Evolutionary conservation across 768 basidiomycete genomes (phyloP).

Genomic region (Termitomyces sp.): DNA sequence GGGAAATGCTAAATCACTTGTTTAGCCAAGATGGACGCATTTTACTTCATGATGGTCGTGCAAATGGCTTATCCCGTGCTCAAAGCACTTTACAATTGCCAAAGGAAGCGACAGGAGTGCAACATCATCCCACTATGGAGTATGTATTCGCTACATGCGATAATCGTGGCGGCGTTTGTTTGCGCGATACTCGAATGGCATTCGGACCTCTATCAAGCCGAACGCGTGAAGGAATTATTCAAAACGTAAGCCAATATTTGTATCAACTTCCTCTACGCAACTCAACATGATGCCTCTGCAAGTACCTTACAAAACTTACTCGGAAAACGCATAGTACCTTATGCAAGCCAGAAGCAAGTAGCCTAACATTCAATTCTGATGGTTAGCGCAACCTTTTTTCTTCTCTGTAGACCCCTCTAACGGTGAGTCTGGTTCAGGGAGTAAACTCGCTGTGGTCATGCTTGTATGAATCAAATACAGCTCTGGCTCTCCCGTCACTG

Average conservation of each 20-base stretch:
- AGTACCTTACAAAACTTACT: constrained; percentile 42
- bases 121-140: constrained; percentile 64
- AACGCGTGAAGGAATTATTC: constrained; percentile 50
- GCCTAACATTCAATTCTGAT: constrained; percentile 61
- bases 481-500: neutral
- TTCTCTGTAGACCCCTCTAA: neutral
- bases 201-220: constrained; percentile 50
- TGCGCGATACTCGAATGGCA: constrained; percentile 71
- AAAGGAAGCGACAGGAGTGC: constrained; percentile 57
- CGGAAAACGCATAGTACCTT: constrained; percentile 33
- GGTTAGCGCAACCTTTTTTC: constrained; percentile 33
- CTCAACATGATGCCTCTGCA: neutral
- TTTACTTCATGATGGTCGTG: constrained; percentile 55
- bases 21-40: constrained; percentile 69
- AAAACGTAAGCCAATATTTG: constrained; percentile 28
- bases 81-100: constrained; percentile 48
- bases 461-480: constrained; percentile 37
- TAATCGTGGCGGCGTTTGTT: constrained; percentile 48
- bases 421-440: constrained; percentile 34
- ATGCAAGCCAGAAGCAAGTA: constrained; percentile 63
- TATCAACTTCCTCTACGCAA: neutral
- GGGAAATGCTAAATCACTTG: neutral
- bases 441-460: constrained; percentile 60
- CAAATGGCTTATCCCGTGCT: constrained; percentile 26
- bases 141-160: constrained; percentile 69